Evolutionary conservation across 192 early-diverging fungal species (phyloP).

Genomic region (Coemansia sp.): DNA sequence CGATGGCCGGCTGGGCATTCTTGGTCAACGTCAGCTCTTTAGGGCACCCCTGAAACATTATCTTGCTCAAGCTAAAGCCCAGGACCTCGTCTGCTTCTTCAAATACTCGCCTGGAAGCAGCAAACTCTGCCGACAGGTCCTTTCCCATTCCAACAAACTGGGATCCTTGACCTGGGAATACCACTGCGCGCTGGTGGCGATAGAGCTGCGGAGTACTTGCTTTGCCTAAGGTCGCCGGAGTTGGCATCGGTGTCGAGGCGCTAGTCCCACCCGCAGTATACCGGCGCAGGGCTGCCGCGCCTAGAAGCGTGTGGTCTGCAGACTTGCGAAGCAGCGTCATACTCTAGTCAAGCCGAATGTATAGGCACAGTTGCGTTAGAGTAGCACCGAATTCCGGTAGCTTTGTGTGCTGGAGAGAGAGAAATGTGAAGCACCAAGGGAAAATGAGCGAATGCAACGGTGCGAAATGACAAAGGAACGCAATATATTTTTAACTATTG

Average conservation of each 20-base stretch:
- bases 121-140: slow-evolving; percentile 78
- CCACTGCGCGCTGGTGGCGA: slow-evolving; percentile 42
- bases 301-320: background rate
- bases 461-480: background rate
- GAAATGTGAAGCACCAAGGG: background rate
- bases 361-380: background rate
- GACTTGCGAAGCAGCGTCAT: background rate
- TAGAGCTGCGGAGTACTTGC: slow-evolving; percentile 34
- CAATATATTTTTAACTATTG: background rate
- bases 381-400: background rate
- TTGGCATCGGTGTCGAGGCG: background rate
- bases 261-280: background rate
- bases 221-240: background rate
- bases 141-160: slow-evolving; percentile 92
- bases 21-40: slow-evolving; percentile 64
- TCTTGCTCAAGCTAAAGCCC: slow-evolving; percentile 64
- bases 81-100: slow-evolving; percentile 91
- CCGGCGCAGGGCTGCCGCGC: background rate
- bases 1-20: slow-evolving; percentile 92
- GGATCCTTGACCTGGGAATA: slow-evolving; percentile 73
- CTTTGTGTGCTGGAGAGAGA: background rate
- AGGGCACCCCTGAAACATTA: slow-evolving; percentile 89
- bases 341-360: background rate
- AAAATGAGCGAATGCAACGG: background rate
- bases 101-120: slow-evolving; percentile 77